phyloP scores from a whole-genome alignment of 169 alveolate genomes.

The Besnoitia besnoiti region DNA sequence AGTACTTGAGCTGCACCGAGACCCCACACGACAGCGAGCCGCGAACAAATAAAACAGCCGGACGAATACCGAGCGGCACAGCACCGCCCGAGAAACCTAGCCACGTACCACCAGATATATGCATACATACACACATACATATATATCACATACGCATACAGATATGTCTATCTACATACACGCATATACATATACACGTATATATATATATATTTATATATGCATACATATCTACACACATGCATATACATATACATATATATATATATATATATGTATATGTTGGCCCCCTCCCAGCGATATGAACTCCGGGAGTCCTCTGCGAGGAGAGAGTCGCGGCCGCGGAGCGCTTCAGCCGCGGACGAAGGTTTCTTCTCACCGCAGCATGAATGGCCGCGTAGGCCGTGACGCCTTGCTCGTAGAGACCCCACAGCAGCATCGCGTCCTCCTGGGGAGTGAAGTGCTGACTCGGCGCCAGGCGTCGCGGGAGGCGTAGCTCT shows the following conservation, averaged over 20 bases:
- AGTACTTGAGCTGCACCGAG: constrained; percentile 44
- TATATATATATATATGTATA: background rate
- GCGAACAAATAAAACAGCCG: too few species aligned
- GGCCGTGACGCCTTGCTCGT: constrained; percentile 65
- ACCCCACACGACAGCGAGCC: too few species aligned
- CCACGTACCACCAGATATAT: too few species aligned
- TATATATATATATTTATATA: background rate
- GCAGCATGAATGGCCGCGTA: constrained; percentile 48
- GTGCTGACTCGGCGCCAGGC: constrained; percentile 29
- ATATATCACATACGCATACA: background rate
- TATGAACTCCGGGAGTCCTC: too few species aligned
- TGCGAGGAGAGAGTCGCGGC: too few species aligned
- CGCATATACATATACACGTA: background rate
- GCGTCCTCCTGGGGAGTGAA: constrained; percentile 57
- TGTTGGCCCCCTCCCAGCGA: too few species aligned
- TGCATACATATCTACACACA: background rate
- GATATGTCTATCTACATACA: background rate
- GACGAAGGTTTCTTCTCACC: too few species aligned
- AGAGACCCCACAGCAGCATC: constrained; percentile 64
- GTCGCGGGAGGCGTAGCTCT: constrained; percentile 43
- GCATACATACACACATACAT: background rate
- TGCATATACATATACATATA: background rate
- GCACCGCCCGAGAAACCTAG: too few species aligned
- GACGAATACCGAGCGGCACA: background rate
- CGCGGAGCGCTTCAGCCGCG: too few species aligned